Conservation (phyloP, 2,329 filamentous ascomycete species). For the Ceratocystis cacaofunesta region DNA sequence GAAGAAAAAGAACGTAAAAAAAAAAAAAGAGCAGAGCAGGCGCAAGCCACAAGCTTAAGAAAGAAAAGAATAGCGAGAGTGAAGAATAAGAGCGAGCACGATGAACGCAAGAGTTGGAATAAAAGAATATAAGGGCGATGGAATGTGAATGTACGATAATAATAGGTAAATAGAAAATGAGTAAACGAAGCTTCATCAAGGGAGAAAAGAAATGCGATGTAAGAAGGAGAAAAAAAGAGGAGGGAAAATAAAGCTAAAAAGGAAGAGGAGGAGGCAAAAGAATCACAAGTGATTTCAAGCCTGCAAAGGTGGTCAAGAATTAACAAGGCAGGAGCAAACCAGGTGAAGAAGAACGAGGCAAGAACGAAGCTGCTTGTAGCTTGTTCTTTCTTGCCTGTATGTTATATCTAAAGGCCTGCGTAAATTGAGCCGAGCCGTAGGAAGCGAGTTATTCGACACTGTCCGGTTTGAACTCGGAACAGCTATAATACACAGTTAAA, state of each 20-base stretch:
- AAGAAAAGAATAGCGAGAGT: background rate
- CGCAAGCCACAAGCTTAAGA: background rate
- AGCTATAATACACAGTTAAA: background rate
- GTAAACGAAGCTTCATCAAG: background rate
- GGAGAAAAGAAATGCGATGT: background rate
- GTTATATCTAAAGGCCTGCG: background rate
- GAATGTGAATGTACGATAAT: background rate
- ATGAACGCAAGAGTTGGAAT: background rate
- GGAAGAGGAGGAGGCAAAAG: background rate
- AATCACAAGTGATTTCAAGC: background rate
- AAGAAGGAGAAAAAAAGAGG: background rate
- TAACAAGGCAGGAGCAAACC: background rate
- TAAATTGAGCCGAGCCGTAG: background rate
- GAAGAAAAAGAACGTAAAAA: background rate
- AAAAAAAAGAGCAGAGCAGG: background rate
- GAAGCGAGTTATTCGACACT: background rate
- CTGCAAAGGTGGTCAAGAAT: background rate
- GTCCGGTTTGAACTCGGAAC: background rate
- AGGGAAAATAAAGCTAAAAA: background rate
- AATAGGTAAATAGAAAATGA: background rate
- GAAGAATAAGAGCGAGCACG: background rate
- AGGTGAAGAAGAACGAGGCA: background rate
- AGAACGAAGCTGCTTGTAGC: background rate
- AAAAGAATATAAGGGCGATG: background rate
- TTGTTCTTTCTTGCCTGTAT: background rate